These are phyloP conservation scores for Fusarium piperis DNA, from an alignment of 2,329 filamentous ascomycete species.

Conservation along the genomic window DNA sequence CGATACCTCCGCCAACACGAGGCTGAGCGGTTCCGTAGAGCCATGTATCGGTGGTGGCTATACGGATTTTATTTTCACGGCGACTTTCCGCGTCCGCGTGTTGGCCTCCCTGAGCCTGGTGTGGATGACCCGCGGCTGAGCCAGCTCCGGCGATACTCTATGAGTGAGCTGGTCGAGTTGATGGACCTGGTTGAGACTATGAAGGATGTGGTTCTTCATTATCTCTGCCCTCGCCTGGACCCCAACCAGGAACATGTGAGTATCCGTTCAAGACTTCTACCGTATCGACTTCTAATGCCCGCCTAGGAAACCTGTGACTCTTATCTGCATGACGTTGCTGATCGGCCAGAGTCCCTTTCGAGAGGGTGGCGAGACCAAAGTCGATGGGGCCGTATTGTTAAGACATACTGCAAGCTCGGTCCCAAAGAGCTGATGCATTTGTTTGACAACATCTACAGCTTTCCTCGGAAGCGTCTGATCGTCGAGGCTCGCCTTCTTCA, in stretches of 20 bases:
- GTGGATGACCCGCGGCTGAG: constrained; percentile 54
- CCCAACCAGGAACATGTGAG: constrained; percentile 50
- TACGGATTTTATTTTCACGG: constrained; percentile 64
- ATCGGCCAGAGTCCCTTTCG: constrained; percentile 45
- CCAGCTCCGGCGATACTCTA: constrained; percentile 56
- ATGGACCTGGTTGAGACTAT: constrained; percentile 57
- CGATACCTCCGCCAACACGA: constrained; percentile 56
- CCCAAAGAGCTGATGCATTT: constrained; percentile 61
- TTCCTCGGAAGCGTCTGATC: constrained; percentile 57
- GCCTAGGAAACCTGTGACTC: constrained; percentile 32
- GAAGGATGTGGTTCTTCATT: constrained; percentile 55
- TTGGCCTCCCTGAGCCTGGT: constrained; percentile 51
- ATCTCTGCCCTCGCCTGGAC: constrained; percentile 58
- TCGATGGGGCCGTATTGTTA: constrained; percentile 52
- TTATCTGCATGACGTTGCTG: constrained; percentile 36
- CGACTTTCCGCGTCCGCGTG: constrained; percentile 50
- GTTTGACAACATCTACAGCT: constrained; percentile 57
- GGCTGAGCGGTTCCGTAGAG: constrained; percentile 58
- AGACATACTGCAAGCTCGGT: constrained; percentile 60
- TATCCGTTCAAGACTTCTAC: not conserved
- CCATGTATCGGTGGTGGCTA: constrained; percentile 65
- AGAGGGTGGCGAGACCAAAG: constrained; percentile 51
- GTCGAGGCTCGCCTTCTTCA: constrained; percentile 52
- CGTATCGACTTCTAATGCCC: constrained; percentile 1
- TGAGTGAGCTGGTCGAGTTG: constrained; percentile 56